These are phyloP conservation scores for Pyracantha coccinea DNA, from an alignment of 331 rosid genomes.

Conservation along the genomic window DNA sequence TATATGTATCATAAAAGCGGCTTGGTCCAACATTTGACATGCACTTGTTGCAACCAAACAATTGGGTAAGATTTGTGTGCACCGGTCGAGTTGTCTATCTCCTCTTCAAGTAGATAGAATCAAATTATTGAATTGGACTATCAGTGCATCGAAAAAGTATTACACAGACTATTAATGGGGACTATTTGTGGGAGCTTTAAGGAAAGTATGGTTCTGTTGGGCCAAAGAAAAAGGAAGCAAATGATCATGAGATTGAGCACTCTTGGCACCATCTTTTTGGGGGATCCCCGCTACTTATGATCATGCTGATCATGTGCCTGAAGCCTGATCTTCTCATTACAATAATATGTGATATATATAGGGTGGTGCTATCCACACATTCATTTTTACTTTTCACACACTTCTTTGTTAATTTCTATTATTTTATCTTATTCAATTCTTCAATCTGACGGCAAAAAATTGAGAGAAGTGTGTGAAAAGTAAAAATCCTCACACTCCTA, in stretches of 20 bases:
- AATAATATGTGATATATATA: background rate
- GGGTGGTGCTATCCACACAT: no score
- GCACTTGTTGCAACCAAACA: background rate
- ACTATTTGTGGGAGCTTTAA: background rate
- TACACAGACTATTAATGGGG: background rate
- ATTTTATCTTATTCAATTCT: no score
- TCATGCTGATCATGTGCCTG: background rate
- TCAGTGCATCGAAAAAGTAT: background rate
- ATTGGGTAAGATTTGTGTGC: background rate
- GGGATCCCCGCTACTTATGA: background rate
- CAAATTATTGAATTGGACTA: background rate
- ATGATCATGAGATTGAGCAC: background rate
- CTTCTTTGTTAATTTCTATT: no score
- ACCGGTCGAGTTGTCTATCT: no score
- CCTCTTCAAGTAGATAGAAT: background rate
- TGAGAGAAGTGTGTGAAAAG: no score
- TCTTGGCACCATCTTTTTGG: background rate
- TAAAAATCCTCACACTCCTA: no score
- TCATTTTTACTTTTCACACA: no score
- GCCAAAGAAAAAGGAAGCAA: background rate
- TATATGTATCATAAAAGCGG: background rate
- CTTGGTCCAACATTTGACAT: background rate
- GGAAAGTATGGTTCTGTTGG: background rate
- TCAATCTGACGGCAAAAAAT: accelerated
- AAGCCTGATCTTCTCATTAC: background rate